Conservation (phyloP, 768 basidiomycete species). For the Suillus subalutaceus region DNA sequence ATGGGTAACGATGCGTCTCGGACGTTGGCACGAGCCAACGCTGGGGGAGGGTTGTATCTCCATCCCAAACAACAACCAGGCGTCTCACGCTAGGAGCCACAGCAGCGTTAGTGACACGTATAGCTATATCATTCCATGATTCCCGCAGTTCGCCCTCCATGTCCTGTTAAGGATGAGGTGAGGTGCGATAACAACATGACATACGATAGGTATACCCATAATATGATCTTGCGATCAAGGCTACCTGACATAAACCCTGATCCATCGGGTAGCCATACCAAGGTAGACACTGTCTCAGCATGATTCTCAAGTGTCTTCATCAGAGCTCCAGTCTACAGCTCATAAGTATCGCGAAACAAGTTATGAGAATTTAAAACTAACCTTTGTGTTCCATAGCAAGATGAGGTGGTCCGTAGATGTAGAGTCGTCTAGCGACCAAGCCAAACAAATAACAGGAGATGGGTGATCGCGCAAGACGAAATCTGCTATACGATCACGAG, state of each 20-base stretch:
- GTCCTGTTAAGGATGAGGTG: conserved; percentile 51
- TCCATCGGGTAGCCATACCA: conserved; percentile 88
- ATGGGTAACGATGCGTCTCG: conserved; percentile 39
- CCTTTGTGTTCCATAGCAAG: conserved; percentile 90
- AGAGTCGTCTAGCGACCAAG: conserved; percentile 92
- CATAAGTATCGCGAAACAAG: conserved; percentile 16
- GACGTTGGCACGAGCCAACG: conserved; percentile 31
- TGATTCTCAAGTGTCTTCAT: conserved; percentile 70
- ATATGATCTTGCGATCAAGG: conserved; percentile 79
- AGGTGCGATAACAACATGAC: conserved; percentile 12
- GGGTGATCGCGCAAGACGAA: conserved; percentile 74
- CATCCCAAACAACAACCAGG: conserved; percentile 86
- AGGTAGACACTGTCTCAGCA: conserved; percentile 79
- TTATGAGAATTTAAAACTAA: conserved; percentile 33
- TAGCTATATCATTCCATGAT: conserved; percentile 67
- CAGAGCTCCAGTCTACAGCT: conserved; percentile 70
- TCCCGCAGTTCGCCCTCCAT: conserved; percentile 72
- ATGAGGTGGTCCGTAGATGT: conserved; percentile 82
- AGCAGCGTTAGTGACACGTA: conserved; percentile 86
- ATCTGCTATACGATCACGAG: conserved; percentile 62
- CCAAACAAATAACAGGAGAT: conserved; percentile 76
- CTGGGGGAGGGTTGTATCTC: conserved; percentile 37
- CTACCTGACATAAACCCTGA: conserved; percentile 89
- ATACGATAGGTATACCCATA: conserved; percentile 64
- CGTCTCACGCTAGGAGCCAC: conserved; percentile 83